phyloP scores from a whole-genome alignment of 352 stramenopile genomes.

The Phytophthora vignae region DNA sequence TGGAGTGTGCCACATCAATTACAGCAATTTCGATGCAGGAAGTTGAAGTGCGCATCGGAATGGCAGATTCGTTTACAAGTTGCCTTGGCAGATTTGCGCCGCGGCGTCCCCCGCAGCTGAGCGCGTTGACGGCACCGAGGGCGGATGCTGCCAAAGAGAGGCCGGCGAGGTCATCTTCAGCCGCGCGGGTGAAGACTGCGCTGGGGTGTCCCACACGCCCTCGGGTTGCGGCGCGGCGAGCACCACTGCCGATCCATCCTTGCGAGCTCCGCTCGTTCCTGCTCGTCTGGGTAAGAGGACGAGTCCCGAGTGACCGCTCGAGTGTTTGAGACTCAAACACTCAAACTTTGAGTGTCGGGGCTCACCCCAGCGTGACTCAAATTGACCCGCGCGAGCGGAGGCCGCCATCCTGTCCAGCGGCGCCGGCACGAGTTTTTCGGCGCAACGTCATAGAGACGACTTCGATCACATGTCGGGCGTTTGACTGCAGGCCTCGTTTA shows the following conservation, averaged over 20 bases:
- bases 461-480: slow-evolving; percentile 9
- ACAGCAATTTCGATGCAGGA: too few species aligned
- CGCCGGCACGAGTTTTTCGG: neutral
- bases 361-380: neutral
- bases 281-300: neutral
- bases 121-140: neutral
- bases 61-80: slow-evolving; percentile 1
- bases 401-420: slow-evolving; percentile 3
- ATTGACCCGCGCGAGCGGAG: neutral
- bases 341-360: neutral
- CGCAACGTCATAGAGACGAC: neutral
- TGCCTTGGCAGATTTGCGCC: neutral
- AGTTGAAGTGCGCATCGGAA: slow-evolving; percentile 9
- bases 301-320: neutral
- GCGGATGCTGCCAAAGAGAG: neutral
- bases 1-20: neutral
- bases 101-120: slow-evolving; percentile 9
- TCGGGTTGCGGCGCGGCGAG: slow-evolving; percentile 2
- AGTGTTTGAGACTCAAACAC: neutral
- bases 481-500: slow-evolving; percentile 28
- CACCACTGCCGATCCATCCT: slow-evolving; percentile 11
- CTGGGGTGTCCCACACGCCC: slow-evolving; percentile 11
- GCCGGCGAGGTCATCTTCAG: neutral
- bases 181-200: neutral
- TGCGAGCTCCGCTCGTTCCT: slow-evolving; percentile 8